Base-by-base conservation (phyloP, 2,329 filamentous ascomycete genomes). In the Penicillium vulpinum region DNA sequence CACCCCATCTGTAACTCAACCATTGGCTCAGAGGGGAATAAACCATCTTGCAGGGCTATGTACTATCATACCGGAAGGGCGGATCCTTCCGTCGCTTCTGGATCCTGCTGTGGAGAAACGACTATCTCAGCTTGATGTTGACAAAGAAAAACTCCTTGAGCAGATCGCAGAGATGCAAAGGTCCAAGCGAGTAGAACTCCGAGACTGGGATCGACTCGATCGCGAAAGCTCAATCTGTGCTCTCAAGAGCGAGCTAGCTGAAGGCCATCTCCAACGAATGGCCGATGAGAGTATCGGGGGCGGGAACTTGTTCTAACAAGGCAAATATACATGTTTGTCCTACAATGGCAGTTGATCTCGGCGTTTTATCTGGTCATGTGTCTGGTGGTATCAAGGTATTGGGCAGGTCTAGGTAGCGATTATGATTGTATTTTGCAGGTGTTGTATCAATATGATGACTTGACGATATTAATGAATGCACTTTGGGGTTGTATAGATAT, bases 131-230 rank as follows among this genome's bases (percentile, higher is more conserved):
- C 68, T 81, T 5, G 78, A 80, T 51, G 60, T 70, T 1, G 79
- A 81, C 51, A 73, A 75, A 46, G 77, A 77, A 57, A 76, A 73
- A 54, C 65, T 81, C 41, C 64, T 78, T 5, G 74, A 75, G 18
- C 76, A 79, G 54, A 73, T 79, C 46, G 63, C 71, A 4, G 77
- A 79, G 55, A 79, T 73, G 51, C 78, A 81, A 56, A 70, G 64
- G 49, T 56, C 66, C 11, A 80, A 80, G 62, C 70, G 78, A 45
- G 66, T 67, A 16, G 73, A 69, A 0, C 56, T 81, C 50, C 73
- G 72, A 51, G 78, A 81, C 35, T 81, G 79, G 79, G 77, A 80
- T 50, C 75, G 70, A 49, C 58, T 79, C 43, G 76, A 80, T 57
- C 69, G 78, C 31, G 79, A 81, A 64, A 79, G 73, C 55, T 74